These are phyloP conservation scores for Akanthomyces dipterigenus DNA, from an alignment of 2,329 filamentous ascomycete species.

Conservation along the genomic window DNA sequence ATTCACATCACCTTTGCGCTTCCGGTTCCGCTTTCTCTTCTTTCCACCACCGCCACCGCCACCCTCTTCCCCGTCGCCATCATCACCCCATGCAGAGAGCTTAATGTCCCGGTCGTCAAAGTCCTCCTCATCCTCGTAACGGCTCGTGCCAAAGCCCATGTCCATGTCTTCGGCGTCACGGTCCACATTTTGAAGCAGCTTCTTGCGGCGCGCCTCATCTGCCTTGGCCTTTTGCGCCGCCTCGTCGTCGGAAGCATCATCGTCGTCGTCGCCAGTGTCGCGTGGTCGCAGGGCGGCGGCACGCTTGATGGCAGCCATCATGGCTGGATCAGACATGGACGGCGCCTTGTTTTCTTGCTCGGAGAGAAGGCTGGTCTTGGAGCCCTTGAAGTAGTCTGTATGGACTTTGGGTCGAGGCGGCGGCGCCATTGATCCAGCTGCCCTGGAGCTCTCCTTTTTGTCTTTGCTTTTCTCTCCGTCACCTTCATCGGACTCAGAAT, in stretches of 20 bases:
- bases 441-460: conserved; percentile 17
- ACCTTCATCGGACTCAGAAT: conserved; percentile 39
- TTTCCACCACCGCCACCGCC: conserved; percentile 40
- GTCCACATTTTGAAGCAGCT: conserved; percentile 65
- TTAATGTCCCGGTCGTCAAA: conserved; percentile 62
- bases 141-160: conserved; percentile 84
- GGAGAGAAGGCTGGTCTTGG: conserved; percentile 47
- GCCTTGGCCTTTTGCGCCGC: conserved; percentile 38
- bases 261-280: conserved; percentile 28
- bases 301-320: conserved; percentile 79
- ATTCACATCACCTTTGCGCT: conserved; percentile 72
- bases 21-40: conserved; percentile 68
- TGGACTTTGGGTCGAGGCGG: conserved; percentile 36
- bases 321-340: conserved; percentile 65
- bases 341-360: conserved; percentile 44
- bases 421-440: conserved; percentile 35
- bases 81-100: conserved; percentile 57
- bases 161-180: conserved; percentile 89
- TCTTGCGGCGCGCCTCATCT: conserved; percentile 62
- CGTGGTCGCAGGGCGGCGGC: conserved; percentile 60
- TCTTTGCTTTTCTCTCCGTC: conserved; percentile 24
- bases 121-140: conserved; percentile 84
- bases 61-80: conserved; percentile 39
- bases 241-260: conserved; percentile 32
- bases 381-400: conserved; percentile 57